Evolutionary conservation across 306 rosid genomes (phyloP).

Genomic region (Oemleria cerasiformis): DNA sequence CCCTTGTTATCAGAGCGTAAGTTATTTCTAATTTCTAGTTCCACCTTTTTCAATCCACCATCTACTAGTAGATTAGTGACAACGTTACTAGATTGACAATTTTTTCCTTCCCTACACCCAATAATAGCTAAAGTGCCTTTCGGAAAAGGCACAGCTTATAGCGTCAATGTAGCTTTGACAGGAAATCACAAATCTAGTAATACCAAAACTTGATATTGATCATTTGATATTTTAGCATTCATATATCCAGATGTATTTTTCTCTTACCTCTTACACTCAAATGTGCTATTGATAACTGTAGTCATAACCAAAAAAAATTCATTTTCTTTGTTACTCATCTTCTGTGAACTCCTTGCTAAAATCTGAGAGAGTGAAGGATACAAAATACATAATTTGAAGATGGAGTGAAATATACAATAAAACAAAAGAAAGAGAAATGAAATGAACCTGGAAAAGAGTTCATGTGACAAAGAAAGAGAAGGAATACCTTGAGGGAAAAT

Average conservation of each 20-base stretch:
- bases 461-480: not conserved
- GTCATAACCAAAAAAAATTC: not conserved
- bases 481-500: not conserved
- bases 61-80: not conserved
- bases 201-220: not conserved
- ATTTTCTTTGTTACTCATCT: not conserved
- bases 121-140: not conserved
- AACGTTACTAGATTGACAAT: not conserved
- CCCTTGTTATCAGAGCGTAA: not conserved
- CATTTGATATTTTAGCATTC: not conserved
- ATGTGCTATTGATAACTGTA: not conserved
- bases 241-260: not conserved
- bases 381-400: not conserved
- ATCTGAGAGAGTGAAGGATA: not conserved
- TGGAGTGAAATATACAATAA: not conserved
- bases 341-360: not conserved
- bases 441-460: not conserved
- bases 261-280: not conserved
- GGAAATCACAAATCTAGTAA: not conserved
- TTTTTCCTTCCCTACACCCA: not conserved
- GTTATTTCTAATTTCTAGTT: not conserved
- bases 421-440: not conserved
- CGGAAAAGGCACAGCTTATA: not conserved
- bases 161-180: not conserved
- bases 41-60: not conserved